Evolutionary conservation across 2,329 filamentous ascomycete species (phyloP), one percentile per base, ranked within the genome.

Genomic region (Gaeumannomyces sp.): DNA sequence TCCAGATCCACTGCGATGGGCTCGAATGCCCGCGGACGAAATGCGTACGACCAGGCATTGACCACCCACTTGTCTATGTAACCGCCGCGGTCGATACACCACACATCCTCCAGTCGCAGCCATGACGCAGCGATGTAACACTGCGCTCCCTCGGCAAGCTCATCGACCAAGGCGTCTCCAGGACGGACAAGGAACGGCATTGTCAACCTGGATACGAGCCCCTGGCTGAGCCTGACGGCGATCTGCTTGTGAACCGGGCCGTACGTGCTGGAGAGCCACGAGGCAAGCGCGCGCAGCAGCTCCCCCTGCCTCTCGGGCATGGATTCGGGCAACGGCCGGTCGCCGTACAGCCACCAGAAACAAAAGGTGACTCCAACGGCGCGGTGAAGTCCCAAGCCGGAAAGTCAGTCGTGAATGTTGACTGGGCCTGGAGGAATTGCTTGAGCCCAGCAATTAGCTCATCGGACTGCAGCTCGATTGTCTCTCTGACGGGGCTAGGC

Each of bases 161-260:
- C n/a, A 33, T 31, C 27, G 28, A 60, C 59, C 29, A 60, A 19
- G 19, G 29, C 59, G 19, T 60, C 27, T 13, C 59, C 59, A 2
- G 59, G 59, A 31, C 59, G 27, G 31, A 60, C 28, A 14, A 60
- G 29, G 59, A 60, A 35, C 11, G 27, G 59, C 59, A 60, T 38
- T 7, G 59, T 60, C 28, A 29, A 16, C 59, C 29, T 60, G 19
- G 59, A 60, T 5, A 60, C 59, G 4, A 38, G 4, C 19, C 59
- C 59, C 27, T 19, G 59, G 13, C 16, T n/a, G 28, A 60, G 13
- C n/a, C 7, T 31, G 28, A 28, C 8, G 3, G 27, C 28, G 16
- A 33, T 16, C 16, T 33, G 16, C 5, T 8, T 33, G 31, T 60
- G 29, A 5, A 60, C 13, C 22, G 27, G 27, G 19, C 29, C 29